phyloP scores from a whole-genome alignment of 2,329 filamentous ascomycete species.

The Verticillium tricorpus region DNA sequence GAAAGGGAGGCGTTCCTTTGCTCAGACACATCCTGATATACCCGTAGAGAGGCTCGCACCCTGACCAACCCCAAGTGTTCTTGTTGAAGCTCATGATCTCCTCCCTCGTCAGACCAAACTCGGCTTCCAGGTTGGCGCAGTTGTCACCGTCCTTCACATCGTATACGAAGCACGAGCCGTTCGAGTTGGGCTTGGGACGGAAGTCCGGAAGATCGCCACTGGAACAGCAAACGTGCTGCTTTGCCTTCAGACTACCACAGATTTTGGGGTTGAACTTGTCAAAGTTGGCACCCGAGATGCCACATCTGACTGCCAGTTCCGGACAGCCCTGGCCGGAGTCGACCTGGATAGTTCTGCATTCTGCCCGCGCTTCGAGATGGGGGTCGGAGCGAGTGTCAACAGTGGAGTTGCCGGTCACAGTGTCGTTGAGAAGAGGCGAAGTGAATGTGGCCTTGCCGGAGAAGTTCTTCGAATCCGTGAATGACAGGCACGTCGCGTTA shows the following conservation, averaged over 20 bases:
- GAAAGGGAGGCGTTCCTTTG: slow-evolving; percentile 27
- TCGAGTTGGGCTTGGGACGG: slow-evolving; percentile 22
- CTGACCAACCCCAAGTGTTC: slow-evolving; percentile 32
- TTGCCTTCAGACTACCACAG: slow-evolving; percentile 25
- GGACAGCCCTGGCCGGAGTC: slow-evolving; percentile 18
- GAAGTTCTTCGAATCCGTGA: slow-evolving; percentile 13
- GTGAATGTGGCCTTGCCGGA: slow-evolving; percentile 9
- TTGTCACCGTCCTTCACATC: slow-evolving; percentile 15
- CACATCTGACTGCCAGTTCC: slow-evolving; percentile 18
- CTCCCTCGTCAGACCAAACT: slow-evolving; percentile 26
- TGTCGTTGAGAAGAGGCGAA: too few relatives aligned
- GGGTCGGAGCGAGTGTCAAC: background rate
- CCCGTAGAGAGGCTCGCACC: slow-evolving; percentile 21
- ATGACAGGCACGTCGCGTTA: slow-evolving; percentile 21
- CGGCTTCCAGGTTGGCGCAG: slow-evolving; percentile 25
- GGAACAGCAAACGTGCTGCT: slow-evolving; percentile 31
- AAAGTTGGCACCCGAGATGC: slow-evolving; percentile 18
- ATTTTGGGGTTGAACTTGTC: slow-evolving; percentile 21
- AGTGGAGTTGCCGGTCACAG: too few relatives aligned
- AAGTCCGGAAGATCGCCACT: slow-evolving; percentile 28
- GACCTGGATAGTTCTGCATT: slow-evolving; percentile 7
- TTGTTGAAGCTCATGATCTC: slow-evolving; percentile 33
- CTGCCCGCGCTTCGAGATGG: slow-evolving; percentile 6
- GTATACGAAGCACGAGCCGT: slow-evolving; percentile 26
- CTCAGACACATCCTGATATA: slow-evolving; percentile 28